Percentiles rank a stretch among this genome's conserved stretches.
Evolutionary conservation across 192 early-diverging fungal species (phyloP).

Genomic region (Chytriomyces hyalinus): DNA sequence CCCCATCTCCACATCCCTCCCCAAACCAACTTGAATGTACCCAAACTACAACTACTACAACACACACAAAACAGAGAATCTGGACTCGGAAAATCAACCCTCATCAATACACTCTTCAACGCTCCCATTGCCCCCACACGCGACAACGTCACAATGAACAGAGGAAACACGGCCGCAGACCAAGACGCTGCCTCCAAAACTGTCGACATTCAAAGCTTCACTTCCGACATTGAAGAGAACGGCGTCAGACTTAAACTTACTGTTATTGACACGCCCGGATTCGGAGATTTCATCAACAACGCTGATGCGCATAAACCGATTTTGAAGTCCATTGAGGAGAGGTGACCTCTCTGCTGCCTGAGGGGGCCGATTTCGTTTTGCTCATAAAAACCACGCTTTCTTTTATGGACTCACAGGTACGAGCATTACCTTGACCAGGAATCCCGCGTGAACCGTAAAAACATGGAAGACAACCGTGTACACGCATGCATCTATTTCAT

Average conservation of each 20-base stretch:
- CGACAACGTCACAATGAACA: constrained; percentile 70
- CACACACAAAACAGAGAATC: constrained; percentile 57
- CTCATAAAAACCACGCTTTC: background rate
- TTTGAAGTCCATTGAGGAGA: constrained; percentile 92
- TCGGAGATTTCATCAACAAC: constrained; percentile 72
- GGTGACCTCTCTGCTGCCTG: too few species aligned
- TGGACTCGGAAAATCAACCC: constrained; percentile 68
- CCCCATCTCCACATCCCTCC: too few species aligned
- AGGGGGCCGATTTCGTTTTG: background rate
- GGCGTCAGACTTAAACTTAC: constrained; percentile 96
- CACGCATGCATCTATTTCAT: constrained; percentile 99
- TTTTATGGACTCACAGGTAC: constrained; percentile 62
- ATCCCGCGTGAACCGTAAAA: constrained; percentile 66
- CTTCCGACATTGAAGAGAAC: constrained; percentile 72
- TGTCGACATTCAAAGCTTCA: constrained; percentile 63
- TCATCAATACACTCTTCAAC: constrained; percentile 71
- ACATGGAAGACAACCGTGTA: constrained; percentile 72
- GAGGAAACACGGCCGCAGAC: constrained; percentile 75
- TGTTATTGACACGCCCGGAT: constrained; percentile 95
- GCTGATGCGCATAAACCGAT: constrained; percentile 89
- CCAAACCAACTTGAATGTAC: background rate
- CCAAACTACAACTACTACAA: background rate
- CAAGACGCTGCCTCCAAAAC: constrained; percentile 76
- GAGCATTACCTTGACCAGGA: constrained; percentile 91
- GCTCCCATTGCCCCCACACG: constrained; percentile 84